A percentile compares a stretch with the other conserved stretches of the same genome.
Evolutionary conservation across 306 rosid genomes (phyloP).

Genomic region (Casuarina cunninghamiana): DNA sequence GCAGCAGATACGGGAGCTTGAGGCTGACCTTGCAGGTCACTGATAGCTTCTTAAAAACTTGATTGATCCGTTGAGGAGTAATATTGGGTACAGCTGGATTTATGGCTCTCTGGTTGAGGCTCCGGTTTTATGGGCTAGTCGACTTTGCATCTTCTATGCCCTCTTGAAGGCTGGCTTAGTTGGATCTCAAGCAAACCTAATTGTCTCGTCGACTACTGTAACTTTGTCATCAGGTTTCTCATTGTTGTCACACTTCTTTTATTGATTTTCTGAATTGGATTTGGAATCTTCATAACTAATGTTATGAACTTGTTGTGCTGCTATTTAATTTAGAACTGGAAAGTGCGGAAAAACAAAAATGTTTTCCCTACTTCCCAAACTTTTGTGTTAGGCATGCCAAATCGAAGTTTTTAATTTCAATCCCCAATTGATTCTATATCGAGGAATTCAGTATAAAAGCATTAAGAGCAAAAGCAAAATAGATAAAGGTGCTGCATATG

Average conservation of each 20-base stretch:
- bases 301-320: background rate
- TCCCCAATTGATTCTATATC: background rate
- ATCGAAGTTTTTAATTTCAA: background rate
- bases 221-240: background rate
- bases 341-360: background rate
- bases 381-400: background rate
- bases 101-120: constrained; percentile 78
- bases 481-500: too few species aligned
- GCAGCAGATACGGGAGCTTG: too few species aligned
- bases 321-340: constrained; percentile 55
- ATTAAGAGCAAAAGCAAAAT: too few species aligned
- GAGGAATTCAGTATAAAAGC: too few species aligned
- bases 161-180: constrained; percentile 83
- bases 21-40: too few species aligned
- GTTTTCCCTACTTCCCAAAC: background rate
- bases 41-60: too few species aligned
- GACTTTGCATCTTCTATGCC: constrained; percentile 82
- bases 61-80: too few species aligned
- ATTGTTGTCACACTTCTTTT: background rate
- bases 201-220: constrained; percentile 54
- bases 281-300: background rate
- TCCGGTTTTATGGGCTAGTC: constrained; percentile 82
- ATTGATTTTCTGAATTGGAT: too few species aligned
- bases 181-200: constrained; percentile 81
- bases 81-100: too few species aligned